Conservation (phyloP, 805 yeast genomes). For the Debaryomyces castellii region DNA sequence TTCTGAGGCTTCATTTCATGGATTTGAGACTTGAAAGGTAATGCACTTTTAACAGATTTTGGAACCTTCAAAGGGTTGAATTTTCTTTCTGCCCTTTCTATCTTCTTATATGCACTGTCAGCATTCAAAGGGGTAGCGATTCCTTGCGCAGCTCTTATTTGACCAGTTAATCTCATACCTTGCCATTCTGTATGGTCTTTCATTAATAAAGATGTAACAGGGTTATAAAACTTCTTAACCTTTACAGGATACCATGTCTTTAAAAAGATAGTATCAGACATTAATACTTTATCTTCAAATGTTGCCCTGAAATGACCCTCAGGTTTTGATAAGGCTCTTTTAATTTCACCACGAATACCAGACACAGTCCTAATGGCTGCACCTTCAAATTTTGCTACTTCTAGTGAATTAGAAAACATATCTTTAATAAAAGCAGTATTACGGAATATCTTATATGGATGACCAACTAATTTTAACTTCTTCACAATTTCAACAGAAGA, state of each 20-base stretch:
- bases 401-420: constrained; percentile 90
- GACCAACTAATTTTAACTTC: constrained; percentile 91
- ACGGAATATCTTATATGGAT: constrained; percentile 89
- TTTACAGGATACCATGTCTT: constrained; percentile 97
- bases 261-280: constrained; percentile 86
- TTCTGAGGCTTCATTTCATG: constrained; percentile 85
- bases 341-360: constrained; percentile 96
- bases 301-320: constrained; percentile 96
- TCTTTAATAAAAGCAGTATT: constrained; percentile 97
- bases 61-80: constrained; percentile 92
- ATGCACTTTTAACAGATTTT: constrained; percentile 63
- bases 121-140: constrained; percentile 59
- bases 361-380: constrained; percentile 95
- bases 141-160: constrained; percentile 75
- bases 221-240: constrained; percentile 89
- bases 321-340: constrained; percentile 88
- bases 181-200: constrained; percentile 83
- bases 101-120: constrained; percentile 58
- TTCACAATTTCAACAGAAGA: constrained; percentile 89
- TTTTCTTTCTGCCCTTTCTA: constrained; percentile 80
- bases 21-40: constrained; percentile 92
- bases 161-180: constrained; percentile 96
- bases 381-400: constrained; percentile 97
- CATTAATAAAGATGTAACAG: constrained; percentile 86
- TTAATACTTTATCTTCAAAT: constrained; percentile 89